phyloP scores from a whole-genome alignment of 2,329 filamentous ascomycete species.

The Ascochyta viciae-villosae region DNA sequence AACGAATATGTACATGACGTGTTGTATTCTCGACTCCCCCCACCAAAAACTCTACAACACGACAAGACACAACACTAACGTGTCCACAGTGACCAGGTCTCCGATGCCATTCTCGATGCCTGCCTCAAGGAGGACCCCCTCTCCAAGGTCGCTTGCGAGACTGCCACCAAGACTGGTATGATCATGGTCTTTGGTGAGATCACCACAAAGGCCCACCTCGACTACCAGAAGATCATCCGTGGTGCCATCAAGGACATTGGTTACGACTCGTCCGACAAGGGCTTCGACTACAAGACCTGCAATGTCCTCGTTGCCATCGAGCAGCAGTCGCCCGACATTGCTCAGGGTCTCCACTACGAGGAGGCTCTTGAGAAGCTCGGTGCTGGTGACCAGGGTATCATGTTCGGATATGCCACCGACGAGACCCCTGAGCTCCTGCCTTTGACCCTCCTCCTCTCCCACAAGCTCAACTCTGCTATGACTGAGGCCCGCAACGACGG shows the following conservation, averaged over 20 bases:
- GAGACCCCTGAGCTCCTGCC: constrained; percentile 98
- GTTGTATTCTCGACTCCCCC: constrained; percentile 3
- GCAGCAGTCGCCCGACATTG: constrained; percentile 98
- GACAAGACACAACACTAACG: constrained; percentile 21
- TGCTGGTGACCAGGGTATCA: constrained; percentile 99
- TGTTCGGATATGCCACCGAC: constrained; percentile 99
- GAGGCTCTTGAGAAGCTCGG: constrained; percentile 96
- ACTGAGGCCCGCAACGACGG: constrained; percentile 86
- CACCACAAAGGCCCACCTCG: constrained; percentile 91
- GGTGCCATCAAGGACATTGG: constrained; percentile 96
- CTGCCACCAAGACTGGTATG: constrained; percentile 99
- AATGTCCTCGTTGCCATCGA: constrained; percentile 99
- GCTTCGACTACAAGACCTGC: constrained; percentile 99
- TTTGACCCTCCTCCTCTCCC: constrained; percentile 89
- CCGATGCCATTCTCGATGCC: constrained; percentile 97
- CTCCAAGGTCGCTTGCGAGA: constrained; percentile 99
- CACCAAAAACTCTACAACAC: constrained; percentile 7
- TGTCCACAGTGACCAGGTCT: constrained; percentile 81
- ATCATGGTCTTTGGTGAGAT: constrained; percentile 88
- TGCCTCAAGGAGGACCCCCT: constrained; percentile 93
- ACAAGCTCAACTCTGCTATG: constrained; percentile 98
- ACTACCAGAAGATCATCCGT: constrained; percentile 99
- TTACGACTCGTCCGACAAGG: constrained; percentile 96
- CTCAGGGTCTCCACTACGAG: constrained; percentile 98
- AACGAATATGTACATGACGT: constrained; percentile 11